phyloP scores from a whole-genome alignment of 2,329 filamentous ascomycete species.

The Mollisia scopiformis region DNA sequence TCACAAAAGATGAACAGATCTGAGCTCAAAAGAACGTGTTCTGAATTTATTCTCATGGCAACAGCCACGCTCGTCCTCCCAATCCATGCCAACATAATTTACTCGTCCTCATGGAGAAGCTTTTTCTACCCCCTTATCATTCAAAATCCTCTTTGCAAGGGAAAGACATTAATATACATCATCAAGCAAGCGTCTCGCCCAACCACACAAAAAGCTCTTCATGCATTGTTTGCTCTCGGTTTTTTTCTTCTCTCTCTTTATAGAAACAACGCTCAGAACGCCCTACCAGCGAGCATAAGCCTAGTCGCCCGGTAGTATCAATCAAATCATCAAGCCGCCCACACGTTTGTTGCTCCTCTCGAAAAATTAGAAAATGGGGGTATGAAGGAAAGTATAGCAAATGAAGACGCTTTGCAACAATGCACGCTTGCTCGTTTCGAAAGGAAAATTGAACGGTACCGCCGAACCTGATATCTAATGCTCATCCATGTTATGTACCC shows the following conservation, averaged over 20 bases:
- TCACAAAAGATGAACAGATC: not conserved
- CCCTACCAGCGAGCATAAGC: not conserved
- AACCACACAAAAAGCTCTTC: not conserved
- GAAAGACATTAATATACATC: slow-evolving; percentile 1
- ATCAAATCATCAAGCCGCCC: not conserved
- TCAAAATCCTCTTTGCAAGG: not conserved
- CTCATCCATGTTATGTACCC: slow-evolving; percentile 21
- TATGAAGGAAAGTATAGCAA: slow-evolving; percentile 1
- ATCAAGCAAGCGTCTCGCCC: not conserved
- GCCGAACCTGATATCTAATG: not conserved
- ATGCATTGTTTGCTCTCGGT: not conserved
- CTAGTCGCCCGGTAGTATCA: not conserved
- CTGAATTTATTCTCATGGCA: not conserved
- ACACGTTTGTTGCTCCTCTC: not conserved
- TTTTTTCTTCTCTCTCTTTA: not conserved
- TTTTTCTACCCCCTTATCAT: not conserved
- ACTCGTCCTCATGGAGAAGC: not conserved
- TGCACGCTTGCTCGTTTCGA: slow-evolving; percentile 10
- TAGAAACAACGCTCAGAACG: not conserved
- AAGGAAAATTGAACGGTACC: not conserved
- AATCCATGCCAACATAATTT: not conserved
- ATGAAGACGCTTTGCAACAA: slow-evolving; percentile 9
- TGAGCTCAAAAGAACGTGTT: not conserved
- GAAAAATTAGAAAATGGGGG: slow-evolving; percentile 2
- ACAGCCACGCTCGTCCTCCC: not conserved